Percentiles rank a stretch among this genome's conserved stretches.
These are phyloP conservation scores for Tulasnella sp. DNA, from an alignment of 768 basidiomycete species.

Conservation along the genomic window DNA sequence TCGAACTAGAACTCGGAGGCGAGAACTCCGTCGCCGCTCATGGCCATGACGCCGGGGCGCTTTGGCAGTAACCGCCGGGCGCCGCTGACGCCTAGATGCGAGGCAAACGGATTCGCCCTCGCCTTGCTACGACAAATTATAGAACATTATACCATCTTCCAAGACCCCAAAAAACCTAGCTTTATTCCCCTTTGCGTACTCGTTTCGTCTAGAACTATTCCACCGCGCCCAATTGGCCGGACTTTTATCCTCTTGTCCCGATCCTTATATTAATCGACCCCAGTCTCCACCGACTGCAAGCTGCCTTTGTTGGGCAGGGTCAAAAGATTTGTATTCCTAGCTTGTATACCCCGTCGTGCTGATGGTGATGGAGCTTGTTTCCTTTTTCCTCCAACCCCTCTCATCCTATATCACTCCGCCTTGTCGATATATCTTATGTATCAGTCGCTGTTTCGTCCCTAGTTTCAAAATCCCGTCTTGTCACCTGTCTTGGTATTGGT, in stretches of 20 bases:
- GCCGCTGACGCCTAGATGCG: neutral
- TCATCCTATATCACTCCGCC: neutral
- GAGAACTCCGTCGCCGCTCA: constrained; percentile 41
- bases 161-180: neutral
- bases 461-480: neutral
- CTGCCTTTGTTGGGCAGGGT: neutral
- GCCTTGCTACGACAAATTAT: neutral
- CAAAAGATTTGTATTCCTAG: neutral
- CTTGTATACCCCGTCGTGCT: neutral
- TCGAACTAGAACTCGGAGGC: constrained; percentile 42
- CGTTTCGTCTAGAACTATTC: neutral
- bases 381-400: neutral
- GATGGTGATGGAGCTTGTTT: neutral
- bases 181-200: neutral
- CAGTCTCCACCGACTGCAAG: neutral
- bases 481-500: neutral
- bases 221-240: neutral
- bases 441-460: neutral
- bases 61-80: neutral
- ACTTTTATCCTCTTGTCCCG: neutral
- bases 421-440: neutral
- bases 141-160: neutral
- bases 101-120: neutral
- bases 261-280: neutral
- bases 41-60: constrained; percentile 44